A percentile compares a stretch with the other conserved stretches of the same genome.
Evolutionary conservation across 2,329 filamentous ascomycete genomes (phyloP).

Genomic region (Aspergillus viridinutans): DNA sequence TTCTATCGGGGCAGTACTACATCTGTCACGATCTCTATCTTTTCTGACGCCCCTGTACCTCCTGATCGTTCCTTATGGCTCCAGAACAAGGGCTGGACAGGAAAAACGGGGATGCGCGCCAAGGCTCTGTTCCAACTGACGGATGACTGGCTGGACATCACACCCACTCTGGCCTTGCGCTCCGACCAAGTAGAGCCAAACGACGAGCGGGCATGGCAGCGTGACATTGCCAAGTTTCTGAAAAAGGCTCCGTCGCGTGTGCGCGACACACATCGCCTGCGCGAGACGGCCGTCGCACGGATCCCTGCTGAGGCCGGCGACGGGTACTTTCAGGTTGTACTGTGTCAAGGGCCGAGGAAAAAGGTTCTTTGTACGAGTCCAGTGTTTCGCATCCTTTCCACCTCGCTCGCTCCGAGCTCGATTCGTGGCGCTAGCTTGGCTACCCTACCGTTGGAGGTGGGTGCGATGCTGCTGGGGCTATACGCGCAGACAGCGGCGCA

Average conservation of each 20-base stretch:
- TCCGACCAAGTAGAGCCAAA: conserved; percentile 49
- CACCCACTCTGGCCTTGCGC: conserved; percentile 50
- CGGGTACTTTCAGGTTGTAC: conserved; percentile 65
- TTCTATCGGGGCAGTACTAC: conserved; percentile 65
- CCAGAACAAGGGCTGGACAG: conserved; percentile 64
- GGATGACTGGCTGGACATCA: conserved; percentile 64
- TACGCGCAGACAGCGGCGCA: conserved; percentile 37
- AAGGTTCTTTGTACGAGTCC: conserved; percentile 63
- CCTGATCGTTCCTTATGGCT: conserved; percentile 60
- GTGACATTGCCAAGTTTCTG: conserved; percentile 61
- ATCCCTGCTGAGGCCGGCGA: conserved; percentile 61
- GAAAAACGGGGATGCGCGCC: conserved; percentile 63
- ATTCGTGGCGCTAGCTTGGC: conserved; percentile 61
- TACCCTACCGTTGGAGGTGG: conserved; percentile 63
- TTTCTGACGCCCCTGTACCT: conserved; percentile 57
- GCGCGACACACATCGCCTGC: conserved; percentile 49
- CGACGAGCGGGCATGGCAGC: conserved; percentile 64
- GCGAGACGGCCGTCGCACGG: conserved; percentile 62
- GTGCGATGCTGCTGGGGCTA: conserved; percentile 43
- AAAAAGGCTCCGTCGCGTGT: conserved; percentile 50
- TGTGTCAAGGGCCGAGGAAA: conserved; percentile 54
- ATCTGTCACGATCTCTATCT: conserved; percentile 60
- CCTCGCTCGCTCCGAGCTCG: conserved; percentile 57
- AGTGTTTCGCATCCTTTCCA: conserved; percentile 65
- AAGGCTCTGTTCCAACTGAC: conserved; percentile 60